Conservation (phyloP, 164 flowering plant species). For the Vitis cinerea region DNA sequence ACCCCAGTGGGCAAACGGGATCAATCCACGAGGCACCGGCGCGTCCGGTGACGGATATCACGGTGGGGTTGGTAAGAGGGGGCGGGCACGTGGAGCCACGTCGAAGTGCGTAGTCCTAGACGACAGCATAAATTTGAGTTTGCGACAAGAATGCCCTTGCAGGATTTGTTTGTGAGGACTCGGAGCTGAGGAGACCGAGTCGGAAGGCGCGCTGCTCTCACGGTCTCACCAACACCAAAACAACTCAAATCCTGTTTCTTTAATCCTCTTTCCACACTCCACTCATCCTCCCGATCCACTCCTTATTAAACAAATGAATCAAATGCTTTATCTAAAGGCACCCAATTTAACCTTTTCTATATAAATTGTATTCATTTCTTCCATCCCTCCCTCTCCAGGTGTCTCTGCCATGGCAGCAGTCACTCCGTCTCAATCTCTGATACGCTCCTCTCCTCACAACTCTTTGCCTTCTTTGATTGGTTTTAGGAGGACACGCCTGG, state of each 20-base stretch:
- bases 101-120: neutral
- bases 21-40: neutral
- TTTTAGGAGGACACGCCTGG: conserved; percentile 20
- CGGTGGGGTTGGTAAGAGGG: neutral
- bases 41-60: neutral
- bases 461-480: conserved; percentile 4
- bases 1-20: neutral
- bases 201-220: neutral
- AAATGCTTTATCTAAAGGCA: neutral
- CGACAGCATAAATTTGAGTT: neutral
- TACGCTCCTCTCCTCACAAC: neutral
- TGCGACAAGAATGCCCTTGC: neutral
- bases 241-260: neutral
- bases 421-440: conserved; percentile 12
- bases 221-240: neutral
- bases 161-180: neutral
- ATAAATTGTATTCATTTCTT: neutral
- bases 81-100: neutral
- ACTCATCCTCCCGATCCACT: neutral
- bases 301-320: neutral
- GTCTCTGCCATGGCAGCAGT: conserved; percentile 14
- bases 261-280: neutral
- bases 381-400: neutral
- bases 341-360: neutral
- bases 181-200: neutral